Percentiles rank a stretch among this genome's conserved stretches.
Conservation (phyloP, 176 grass and related monocot genomes). For the Ampelocalamus luodianensis region DNA sequence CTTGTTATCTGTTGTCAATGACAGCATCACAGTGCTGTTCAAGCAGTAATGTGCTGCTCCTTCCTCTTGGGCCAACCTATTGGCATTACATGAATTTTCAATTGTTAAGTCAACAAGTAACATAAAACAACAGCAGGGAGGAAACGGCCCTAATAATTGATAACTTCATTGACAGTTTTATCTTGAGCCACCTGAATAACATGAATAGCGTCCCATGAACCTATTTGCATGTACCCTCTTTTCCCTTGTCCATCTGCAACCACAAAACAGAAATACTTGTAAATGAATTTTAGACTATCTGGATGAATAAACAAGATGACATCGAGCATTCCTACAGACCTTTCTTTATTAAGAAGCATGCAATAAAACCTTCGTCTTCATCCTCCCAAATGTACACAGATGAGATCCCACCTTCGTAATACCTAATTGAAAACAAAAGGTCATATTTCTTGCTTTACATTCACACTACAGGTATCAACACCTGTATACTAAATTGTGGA, state of each 20-base stretch:
- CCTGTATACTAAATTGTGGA: not conserved
- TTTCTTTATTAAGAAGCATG: conserved; percentile 99
- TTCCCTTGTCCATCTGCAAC: conserved; percentile 81
- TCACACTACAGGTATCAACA: not conserved
- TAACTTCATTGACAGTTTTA: not conserved
- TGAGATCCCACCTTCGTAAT: conserved; percentile 97
- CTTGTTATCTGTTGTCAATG: conserved; percentile 82
- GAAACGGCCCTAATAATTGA: conserved; percentile 28
- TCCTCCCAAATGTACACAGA: conserved; percentile 97
- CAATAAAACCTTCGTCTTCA: conserved; percentile 80
- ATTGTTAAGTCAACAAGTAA: not conserved
- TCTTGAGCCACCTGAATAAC: conserved; percentile 78
- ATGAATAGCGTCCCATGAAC: conserved; percentile 99
- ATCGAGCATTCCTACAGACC: conserved; percentile 40
- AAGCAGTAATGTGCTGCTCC: conserved; percentile 85
- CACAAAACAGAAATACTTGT: conserved; percentile 34
- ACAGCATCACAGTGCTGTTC: conserved; percentile 95
- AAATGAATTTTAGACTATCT: conserved; percentile 30
- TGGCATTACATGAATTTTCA: conserved; percentile 3
- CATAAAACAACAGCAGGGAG: conserved; percentile 29
- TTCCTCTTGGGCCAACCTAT: conserved; percentile 79
- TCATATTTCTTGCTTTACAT: conserved; percentile 26
- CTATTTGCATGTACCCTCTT: conserved; percentile 84
- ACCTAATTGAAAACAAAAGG: conserved; percentile 61
- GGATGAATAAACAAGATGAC: conserved; percentile 28